A percentile compares a stretch with the other conserved stretches of the same genome.
Conservation (phyloP, 352 stramenopile species). For the Globisporangium echinulatum region DNA sequence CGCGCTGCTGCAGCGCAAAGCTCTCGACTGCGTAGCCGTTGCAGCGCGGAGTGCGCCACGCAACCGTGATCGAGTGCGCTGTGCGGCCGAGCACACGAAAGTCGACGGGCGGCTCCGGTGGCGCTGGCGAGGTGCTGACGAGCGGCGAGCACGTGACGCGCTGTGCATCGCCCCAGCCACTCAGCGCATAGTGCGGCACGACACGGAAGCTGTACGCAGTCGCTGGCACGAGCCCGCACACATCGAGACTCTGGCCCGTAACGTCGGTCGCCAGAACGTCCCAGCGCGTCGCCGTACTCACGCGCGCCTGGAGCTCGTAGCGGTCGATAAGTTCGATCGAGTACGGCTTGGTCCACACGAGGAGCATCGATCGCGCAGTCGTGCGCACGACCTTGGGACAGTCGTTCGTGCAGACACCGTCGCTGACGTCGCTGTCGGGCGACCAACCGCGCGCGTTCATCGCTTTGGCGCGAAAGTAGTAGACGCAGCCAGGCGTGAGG, state of each 20-base stretch:
- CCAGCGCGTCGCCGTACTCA: slow-evolving; percentile 35
- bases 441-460: slow-evolving; percentile 47
- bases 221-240: slow-evolving; percentile 26
- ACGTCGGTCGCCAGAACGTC: slow-evolving; percentile 16
- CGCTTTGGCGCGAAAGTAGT: slow-evolving; percentile 42
- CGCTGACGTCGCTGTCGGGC: slow-evolving; percentile 35
- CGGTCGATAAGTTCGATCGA: slow-evolving; percentile 35
- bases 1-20: slow-evolving; percentile 16
- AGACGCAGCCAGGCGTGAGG: slow-evolving; percentile 34
- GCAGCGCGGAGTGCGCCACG: slow-evolving; percentile 41
- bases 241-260: slow-evolving; percentile 16
- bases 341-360: slow-evolving; percentile 53
- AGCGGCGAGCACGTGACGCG: slow-evolving; percentile 25
- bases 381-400: slow-evolving; percentile 29
- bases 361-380: slow-evolving; percentile 21
- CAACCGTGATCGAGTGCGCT: slow-evolving; percentile 24
- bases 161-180: slow-evolving; percentile 27
- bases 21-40: slow-evolving; percentile 35
- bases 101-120: slow-evolving; percentile 29
- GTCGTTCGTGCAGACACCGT: slow-evolving; percentile 51
- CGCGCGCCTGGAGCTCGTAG: slow-evolving; percentile 36
- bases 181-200: slow-evolving; percentile 31
- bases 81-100: slow-evolving; percentile 30
- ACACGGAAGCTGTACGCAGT: slow-evolving; percentile 46
- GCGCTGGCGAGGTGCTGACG: slow-evolving; percentile 19